phyloP scores from a whole-genome alignment of 2,329 filamentous ascomycete genomes.

The Verticillium dahliae region DNA sequence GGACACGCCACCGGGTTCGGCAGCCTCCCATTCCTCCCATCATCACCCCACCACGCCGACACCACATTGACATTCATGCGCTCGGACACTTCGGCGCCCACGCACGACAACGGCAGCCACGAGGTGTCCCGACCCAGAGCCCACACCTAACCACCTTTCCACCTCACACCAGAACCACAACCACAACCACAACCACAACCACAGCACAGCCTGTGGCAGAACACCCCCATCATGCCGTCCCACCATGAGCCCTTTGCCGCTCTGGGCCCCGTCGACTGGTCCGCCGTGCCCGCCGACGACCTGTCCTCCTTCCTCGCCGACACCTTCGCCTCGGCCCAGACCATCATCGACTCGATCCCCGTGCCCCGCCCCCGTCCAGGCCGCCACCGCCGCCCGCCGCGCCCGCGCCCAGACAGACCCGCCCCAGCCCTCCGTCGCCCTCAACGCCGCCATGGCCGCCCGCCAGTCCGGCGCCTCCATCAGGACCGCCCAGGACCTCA shows the following conservation, averaged over 20 bases:
- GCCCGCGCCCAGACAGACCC: slow-evolving; percentile 52
- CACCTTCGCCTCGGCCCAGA: slow-evolving; percentile 61
- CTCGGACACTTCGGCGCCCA: background rate
- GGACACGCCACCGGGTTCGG: background rate
- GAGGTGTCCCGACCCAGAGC: background rate
- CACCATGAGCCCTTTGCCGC: slow-evolving; percentile 54
- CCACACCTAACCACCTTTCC: background rate
- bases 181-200: background rate
- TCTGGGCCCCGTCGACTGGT: slow-evolving; percentile 50
- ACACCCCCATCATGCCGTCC: slow-evolving; percentile 35
- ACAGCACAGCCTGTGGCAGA: too few relatives aligned
- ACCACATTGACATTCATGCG: background rate
- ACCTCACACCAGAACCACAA: background rate
- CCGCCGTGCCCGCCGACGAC: slow-evolving; percentile 35
- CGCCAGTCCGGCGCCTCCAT: slow-evolving; percentile 37
- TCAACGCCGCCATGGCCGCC: slow-evolving; percentile 38
- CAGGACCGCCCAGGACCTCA: slow-evolving; percentile 47
- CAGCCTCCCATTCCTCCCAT: too few relatives aligned
- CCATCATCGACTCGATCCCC: slow-evolving; percentile 73
- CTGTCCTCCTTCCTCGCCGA: slow-evolving; percentile 47
- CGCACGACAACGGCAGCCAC: background rate
- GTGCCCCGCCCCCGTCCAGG: slow-evolving; percentile 21
- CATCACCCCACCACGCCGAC: background rate
- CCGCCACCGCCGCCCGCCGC: slow-evolving; percentile 37
- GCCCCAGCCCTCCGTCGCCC: slow-evolving; percentile 41